Evolutionary conservation across 2,329 filamentous ascomycete genomes (phyloP).

Genomic region (Byssothecium circinans): DNA sequence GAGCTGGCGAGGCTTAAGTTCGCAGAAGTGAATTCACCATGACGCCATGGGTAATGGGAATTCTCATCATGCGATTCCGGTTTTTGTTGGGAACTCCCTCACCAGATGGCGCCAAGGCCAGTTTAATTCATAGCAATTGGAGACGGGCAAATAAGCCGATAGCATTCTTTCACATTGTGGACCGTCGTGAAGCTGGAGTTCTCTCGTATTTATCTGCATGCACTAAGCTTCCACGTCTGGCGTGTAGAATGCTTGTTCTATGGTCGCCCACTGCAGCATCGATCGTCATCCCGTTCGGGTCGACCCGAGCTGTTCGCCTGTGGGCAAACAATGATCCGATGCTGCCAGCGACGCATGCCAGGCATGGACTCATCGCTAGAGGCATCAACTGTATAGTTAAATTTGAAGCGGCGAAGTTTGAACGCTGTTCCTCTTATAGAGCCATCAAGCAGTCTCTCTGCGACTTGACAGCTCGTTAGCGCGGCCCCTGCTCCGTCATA

Average conservation of each 20-base stretch:
- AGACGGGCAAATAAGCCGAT: too few species aligned
- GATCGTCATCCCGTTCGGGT: too few species aligned
- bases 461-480: background rate
- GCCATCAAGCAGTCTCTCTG: background rate
- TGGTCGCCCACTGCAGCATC: background rate
- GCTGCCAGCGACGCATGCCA: background rate
- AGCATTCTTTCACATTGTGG: too few species aligned
- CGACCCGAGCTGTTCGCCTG: background rate
- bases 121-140: constrained; percentile 6
- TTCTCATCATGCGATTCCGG: constrained; percentile 22
- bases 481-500: constrained; percentile 5
- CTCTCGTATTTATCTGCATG: too few species aligned
- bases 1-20: constrained; percentile 24
- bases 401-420: background rate
- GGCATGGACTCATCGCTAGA: background rate
- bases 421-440: background rate
- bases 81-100: constrained; percentile 21
- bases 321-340: background rate
- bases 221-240: background rate
- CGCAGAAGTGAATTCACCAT: constrained; percentile 30
- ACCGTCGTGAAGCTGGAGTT: too few species aligned
- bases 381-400: background rate
- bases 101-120: too few species aligned
- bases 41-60: constrained; percentile 23
- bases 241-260: background rate